A percentile compares a stretch with the other conserved stretches of the same genome.
Evolutionary conservation across 306 rosid genomes (phyloP).

Genomic region (Sindora glabra): DNA sequence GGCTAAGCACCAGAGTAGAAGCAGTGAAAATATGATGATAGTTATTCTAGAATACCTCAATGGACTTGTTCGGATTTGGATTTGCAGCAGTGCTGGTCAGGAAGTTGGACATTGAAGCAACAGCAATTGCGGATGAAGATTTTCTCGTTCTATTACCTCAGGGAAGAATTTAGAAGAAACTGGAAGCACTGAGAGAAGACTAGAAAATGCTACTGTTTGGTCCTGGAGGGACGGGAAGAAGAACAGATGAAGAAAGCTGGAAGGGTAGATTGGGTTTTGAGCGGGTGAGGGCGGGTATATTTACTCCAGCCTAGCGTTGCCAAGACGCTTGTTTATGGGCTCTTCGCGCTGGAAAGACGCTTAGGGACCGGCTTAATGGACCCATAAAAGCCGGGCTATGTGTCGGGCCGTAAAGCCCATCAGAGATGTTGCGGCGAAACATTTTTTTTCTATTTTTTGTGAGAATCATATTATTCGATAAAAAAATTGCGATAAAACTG

Average conservation of each 20-base stretch:
- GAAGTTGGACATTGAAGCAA: constrained; percentile 32
- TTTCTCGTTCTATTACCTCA: neutral
- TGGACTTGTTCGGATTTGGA: constrained; percentile 61
- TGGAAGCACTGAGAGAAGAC: neutral
- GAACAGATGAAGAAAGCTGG: neutral
- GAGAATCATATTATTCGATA: too few relatives aligned
- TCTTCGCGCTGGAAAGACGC: too few relatives aligned
- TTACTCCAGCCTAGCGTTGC: too few relatives aligned
- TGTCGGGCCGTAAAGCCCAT: too few relatives aligned
- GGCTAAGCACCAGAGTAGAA: neutral
- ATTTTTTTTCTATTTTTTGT: too few relatives aligned
- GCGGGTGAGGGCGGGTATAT: neutral
- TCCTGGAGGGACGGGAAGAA: neutral
- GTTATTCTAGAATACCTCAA: constrained; percentile 34
- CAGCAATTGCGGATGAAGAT: neutral
- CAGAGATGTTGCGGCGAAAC: too few relatives aligned
- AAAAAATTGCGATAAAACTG: too few relatives aligned
- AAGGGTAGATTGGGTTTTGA: neutral
- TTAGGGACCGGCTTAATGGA: too few relatives aligned
- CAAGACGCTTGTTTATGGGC: too few relatives aligned
- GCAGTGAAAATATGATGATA: neutral
- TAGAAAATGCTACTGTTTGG: neutral
- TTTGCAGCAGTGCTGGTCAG: constrained; percentile 11
- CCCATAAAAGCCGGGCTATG: too few relatives aligned
- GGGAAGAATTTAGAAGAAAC: neutral